Conservation (phyloP, 805 yeast species). For the Cyberlindnera mississippiensis region DNA sequence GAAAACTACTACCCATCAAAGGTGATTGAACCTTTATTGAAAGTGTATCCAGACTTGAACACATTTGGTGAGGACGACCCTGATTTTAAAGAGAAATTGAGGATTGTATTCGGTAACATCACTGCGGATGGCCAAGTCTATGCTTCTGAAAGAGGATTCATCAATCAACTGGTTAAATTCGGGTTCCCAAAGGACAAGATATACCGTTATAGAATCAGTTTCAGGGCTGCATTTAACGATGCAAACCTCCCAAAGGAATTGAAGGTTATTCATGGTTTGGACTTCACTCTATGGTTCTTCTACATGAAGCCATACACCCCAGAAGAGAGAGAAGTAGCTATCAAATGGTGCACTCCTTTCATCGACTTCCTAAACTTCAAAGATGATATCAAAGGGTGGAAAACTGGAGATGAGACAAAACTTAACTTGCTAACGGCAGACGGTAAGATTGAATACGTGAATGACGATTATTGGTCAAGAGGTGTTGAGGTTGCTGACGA, state of each 20-base stretch:
- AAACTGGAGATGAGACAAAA: slow-evolving; percentile 23
- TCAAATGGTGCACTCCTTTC: slow-evolving; percentile 31
- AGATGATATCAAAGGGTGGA: slow-evolving; percentile 31
- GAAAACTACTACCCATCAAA: slow-evolving; percentile 35
- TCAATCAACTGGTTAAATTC: slow-evolving; percentile 23
- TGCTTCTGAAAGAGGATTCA: slow-evolving; percentile 34
- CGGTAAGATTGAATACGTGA: slow-evolving; percentile 28
- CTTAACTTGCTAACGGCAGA: slow-evolving; percentile 29
- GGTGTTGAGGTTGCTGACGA: slow-evolving; percentile 33
- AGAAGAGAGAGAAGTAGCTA: slow-evolving; percentile 25
- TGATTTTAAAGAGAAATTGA: slow-evolving; percentile 20
- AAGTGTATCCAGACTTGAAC: slow-evolving; percentile 23
- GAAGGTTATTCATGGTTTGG: slow-evolving; percentile 37
- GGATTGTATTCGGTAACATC: slow-evolving; percentile 32
- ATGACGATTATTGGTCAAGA: slow-evolving; percentile 36
- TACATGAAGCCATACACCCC: slow-evolving; percentile 24
- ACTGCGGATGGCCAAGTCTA: slow-evolving; percentile 38
- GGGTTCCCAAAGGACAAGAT: slow-evolving; percentile 29
- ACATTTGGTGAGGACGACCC: slow-evolving; percentile 18
- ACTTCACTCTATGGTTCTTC: slow-evolving; percentile 35
- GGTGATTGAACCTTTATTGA: slow-evolving; percentile 25
- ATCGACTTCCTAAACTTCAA: slow-evolving; percentile 28
- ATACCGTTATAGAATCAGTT: slow-evolving; percentile 31
- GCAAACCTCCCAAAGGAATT: slow-evolving; percentile 19
- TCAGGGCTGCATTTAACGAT: slow-evolving; percentile 27